Base-by-base conservation (phyloP, 768 basidiomycete genomes). In the Amanita phalloides region DNA sequence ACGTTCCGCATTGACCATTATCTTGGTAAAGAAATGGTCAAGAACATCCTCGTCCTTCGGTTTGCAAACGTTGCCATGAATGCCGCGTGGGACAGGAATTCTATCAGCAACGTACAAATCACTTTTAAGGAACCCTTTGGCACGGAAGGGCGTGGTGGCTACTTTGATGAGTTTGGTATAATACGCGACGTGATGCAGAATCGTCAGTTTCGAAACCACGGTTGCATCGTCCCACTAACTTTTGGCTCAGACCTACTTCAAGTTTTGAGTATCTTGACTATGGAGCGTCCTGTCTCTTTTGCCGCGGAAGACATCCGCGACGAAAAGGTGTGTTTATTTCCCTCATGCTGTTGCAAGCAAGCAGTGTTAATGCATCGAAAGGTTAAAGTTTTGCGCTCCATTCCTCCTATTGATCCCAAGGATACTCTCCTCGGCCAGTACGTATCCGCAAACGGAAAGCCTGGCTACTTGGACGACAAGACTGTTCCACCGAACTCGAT, bases 71-170 rank as follows among this genome's bases (percentile, higher is more conserved):
- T 93, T 57, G 88, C 93, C 23, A 68, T 96, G 73, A 82, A 81
- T 56, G 82, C 90, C 26, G 78, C 81, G 36, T 96, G 94, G 90
- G 94, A 98, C 73, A 95, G 90, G 68, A 91, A 94, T 67, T 90
- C 82, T 54, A 86, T 99, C 72, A 83, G 80, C 70, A 98, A 93
- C 63, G 92, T 99, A 32, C 96, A 99, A 68, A 96, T 98, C 69
- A 96, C 93, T 13, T 97, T 98, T 81, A 98, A 98, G 74, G 96
- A 98, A 68, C 92, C 94, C 2, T 97, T 98, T 64, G 95, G 95
- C 17, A 99, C 95, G 45, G 96, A 99, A 65, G 95, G 95, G n/a
- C 89, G 95, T 58, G 95, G 95, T n/a, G 95, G 96, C 14, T 99
- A 99, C 77, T 99, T 99, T 72, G 95, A 99, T 66, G 94, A 98